phyloP scores from a whole-genome alignment of 2,329 filamentous ascomycete species.

The Paecilomyces dactylethromorphus region DNA sequence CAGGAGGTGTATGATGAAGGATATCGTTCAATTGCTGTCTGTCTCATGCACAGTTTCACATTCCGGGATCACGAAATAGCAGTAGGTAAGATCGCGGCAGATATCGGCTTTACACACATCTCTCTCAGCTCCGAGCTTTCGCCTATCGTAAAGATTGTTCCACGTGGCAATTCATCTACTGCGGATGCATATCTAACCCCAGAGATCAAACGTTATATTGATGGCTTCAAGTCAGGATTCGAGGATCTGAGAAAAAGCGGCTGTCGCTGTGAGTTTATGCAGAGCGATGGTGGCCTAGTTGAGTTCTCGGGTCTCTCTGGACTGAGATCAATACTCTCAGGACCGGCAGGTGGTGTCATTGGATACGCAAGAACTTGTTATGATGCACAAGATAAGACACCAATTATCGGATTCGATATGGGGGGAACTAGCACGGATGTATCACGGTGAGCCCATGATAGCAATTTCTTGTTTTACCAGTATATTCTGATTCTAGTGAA shows the following conservation, averaged over 20 bases:
- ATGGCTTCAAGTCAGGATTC: constrained; percentile 74
- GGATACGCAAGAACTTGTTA: constrained; percentile 86
- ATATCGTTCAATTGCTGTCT: constrained; percentile 78
- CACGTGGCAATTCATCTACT: constrained; percentile 67
- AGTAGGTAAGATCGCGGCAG: constrained; percentile 66
- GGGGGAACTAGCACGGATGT: constrained; percentile 87
- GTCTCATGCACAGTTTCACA: constrained; percentile 87
- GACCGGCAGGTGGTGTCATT: constrained; percentile 87
- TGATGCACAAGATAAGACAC: constrained; percentile 68
- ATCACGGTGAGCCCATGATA: constrained; percentile 44
- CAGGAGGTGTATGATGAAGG: constrained; percentile 63
- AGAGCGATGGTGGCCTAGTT: constrained; percentile 67
- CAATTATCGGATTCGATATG: constrained; percentile 92
- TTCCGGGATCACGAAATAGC: constrained; percentile 79
- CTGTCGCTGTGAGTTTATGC: constrained; percentile 85
- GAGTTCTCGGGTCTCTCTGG: constrained; percentile 61
- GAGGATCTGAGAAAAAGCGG: constrained; percentile 62
- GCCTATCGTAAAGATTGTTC: constrained; percentile 82
- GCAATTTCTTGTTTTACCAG: too few species aligned
- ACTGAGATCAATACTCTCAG: constrained; percentile 76
- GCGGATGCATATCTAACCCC: constrained; percentile 77
- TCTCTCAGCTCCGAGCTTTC: constrained; percentile 74
- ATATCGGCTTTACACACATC: constrained; percentile 78
- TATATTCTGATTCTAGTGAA: constrained; percentile 38
- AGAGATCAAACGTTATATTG: constrained; percentile 69